A percentile compares a stretch with the other conserved stretches of the same genome.
These are phyloP conservation scores for Gynandropsis gynandra DNA, from an alignment of 345 rosid genomes.

Conservation along the genomic window DNA sequence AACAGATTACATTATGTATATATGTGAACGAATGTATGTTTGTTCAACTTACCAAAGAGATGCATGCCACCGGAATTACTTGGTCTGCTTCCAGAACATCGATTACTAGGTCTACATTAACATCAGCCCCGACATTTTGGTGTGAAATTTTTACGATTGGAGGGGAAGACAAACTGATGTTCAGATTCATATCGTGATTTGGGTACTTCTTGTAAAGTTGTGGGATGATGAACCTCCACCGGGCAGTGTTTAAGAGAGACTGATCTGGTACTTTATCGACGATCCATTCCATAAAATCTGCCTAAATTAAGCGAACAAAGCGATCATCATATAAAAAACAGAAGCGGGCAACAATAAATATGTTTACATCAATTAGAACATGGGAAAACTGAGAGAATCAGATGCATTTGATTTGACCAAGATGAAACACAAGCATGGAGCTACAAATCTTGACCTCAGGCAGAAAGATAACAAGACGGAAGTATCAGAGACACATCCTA, in stretches of 20 bases:
- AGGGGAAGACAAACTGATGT: constrained; percentile 75
- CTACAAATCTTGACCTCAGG: too few species aligned
- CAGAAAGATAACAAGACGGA: background rate
- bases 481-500: background rate
- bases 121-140: constrained; percentile 59
- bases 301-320: constrained; percentile 40
- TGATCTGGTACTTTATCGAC: constrained; percentile 88
- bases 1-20: background rate
- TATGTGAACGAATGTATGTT: background rate
- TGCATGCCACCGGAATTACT: constrained; percentile 88
- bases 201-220: constrained; percentile 90
- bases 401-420: background rate
- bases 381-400: background rate
- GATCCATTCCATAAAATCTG: constrained; percentile 82
- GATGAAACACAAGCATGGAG: background rate
- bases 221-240: constrained; percentile 85
- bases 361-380: constrained; percentile 1
- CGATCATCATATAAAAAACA: constrained; percentile 14
- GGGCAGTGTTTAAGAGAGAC: constrained; percentile 83
- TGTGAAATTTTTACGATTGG: constrained; percentile 62
- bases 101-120: constrained; percentile 59
- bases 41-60: constrained; percentile 59
- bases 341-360: background rate
- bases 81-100: constrained; percentile 56
- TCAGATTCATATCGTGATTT: constrained; percentile 72